Conservation (phyloP, 805 yeast genomes). For the Grigorovia humatica region DNA sequence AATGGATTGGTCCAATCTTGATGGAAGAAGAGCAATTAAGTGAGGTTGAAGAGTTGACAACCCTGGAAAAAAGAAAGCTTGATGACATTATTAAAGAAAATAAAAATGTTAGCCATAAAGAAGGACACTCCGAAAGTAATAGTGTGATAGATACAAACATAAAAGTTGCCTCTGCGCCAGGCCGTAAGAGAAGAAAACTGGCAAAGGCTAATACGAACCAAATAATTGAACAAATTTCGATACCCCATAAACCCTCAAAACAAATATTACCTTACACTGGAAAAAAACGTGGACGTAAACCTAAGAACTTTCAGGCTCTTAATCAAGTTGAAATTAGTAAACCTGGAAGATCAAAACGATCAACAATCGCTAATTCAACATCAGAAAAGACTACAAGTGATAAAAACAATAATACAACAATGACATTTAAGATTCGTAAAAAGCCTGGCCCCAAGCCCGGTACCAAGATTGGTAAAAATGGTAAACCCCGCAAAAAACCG, state of each 20-base stretch:
- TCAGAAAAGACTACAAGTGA: not conserved
- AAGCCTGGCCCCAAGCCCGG: conserved; percentile 1
- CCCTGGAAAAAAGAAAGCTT: not conserved
- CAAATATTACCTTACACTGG: not conserved
- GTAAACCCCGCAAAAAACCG: not conserved
- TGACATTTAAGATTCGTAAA: not conserved
- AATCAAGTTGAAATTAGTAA: no score
- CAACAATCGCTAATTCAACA: not conserved
- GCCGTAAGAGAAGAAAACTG: not conserved
- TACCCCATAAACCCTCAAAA: no score
- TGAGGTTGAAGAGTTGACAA: conserved; percentile 20
- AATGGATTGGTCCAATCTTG: conserved; percentile 24
- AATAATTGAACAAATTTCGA: no score
- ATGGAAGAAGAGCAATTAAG: conserved; percentile 26
- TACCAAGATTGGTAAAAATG: not conserved
- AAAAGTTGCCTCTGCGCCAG: not conserved
- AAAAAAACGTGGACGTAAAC: not conserved
- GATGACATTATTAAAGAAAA: not conserved
- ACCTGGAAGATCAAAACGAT: no score
- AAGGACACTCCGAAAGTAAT: not conserved
- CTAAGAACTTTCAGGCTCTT: not conserved
- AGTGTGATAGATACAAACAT: not conserved
- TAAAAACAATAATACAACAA: not conserved
- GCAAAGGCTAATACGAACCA: no score
- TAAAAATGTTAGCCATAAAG: no score